Conservation (phyloP, 2,329 filamentous ascomycete species). For the Venturia oleaginea region DNA sequence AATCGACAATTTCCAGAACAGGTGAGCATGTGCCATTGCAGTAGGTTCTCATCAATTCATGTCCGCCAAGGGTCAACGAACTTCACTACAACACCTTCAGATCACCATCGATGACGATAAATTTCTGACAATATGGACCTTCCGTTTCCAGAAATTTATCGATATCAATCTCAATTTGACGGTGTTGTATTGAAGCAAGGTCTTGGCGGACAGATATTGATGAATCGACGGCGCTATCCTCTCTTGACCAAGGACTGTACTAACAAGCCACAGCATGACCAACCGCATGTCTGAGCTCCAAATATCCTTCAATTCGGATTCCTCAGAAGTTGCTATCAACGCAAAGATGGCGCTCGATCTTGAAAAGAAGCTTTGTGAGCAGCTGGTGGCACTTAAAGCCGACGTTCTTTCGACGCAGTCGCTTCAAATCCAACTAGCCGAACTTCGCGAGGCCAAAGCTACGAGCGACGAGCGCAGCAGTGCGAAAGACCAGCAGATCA, state of each 20-base stretch:
- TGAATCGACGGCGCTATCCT: neutral
- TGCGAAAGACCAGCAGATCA: neutral
- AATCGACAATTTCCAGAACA: neutral
- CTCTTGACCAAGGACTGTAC: neutral
- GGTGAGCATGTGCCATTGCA: too few species aligned
- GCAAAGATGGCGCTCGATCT: neutral
- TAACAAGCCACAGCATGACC: neutral
- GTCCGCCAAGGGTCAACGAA: too few species aligned
- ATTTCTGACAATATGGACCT: too few species aligned
- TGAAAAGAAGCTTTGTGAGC: constrained; percentile 6
- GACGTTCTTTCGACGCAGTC: neutral
- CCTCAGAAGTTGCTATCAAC: neutral
- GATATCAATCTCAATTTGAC: too few species aligned
- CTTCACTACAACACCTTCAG: too few species aligned
- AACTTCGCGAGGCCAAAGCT: constrained; percentile 4
- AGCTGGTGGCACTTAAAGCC: neutral
- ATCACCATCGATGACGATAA: too few species aligned
- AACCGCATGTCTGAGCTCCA: neutral
- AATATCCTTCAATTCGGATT: neutral
- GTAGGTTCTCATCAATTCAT: too few species aligned
- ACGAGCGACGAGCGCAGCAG: constrained; percentile 11
- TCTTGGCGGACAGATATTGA: too few species aligned
- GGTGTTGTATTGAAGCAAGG: too few species aligned
- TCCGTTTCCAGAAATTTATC: too few species aligned
- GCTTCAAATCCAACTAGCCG: neutral